phyloP scores from a whole-genome alignment of 2,329 filamentous ascomycete genomes.

The Apiospora marii region DNA sequence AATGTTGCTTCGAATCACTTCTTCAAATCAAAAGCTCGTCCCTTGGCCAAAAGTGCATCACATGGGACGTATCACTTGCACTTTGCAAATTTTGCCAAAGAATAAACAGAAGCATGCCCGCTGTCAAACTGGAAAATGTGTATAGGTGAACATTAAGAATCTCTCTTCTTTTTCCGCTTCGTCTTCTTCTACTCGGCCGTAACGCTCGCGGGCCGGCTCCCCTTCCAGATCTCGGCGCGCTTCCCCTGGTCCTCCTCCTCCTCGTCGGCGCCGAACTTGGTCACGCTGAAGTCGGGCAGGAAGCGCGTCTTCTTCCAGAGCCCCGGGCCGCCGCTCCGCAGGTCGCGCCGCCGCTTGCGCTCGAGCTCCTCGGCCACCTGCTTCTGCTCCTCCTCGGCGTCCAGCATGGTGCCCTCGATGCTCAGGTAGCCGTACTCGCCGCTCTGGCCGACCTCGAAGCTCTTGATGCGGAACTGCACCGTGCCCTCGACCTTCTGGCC shows the following conservation, averaged over 20 bases:
- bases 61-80: background rate
- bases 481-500: constrained; percentile 75
- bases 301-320: constrained; percentile 39
- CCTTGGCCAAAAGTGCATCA: background rate
- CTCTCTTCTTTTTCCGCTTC: background rate
- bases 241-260: constrained; percentile 51
- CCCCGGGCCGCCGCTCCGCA: constrained; percentile 44
- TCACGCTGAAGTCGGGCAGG: constrained; percentile 63
- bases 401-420: constrained; percentile 87
- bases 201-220: constrained; percentile 40
- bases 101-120: background rate
- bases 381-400: constrained; percentile 69
- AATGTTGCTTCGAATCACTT: background rate
- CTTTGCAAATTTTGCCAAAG: background rate
- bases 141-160: constrained; percentile 6
- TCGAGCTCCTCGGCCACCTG: constrained; percentile 63
- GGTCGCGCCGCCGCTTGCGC: constrained; percentile 45
- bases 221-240: constrained; percentile 44
- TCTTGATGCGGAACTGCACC: constrained; percentile 80
- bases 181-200: constrained; percentile 29
- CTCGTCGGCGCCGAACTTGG: constrained; percentile 58
- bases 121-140: background rate
- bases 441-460: constrained; percentile 82
- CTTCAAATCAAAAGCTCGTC: background rate
- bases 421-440: constrained; percentile 81